Evolutionary conservation across 73 alveolate genomes (phyloP).

Genomic region (Paramecium caudatum): DNA sequence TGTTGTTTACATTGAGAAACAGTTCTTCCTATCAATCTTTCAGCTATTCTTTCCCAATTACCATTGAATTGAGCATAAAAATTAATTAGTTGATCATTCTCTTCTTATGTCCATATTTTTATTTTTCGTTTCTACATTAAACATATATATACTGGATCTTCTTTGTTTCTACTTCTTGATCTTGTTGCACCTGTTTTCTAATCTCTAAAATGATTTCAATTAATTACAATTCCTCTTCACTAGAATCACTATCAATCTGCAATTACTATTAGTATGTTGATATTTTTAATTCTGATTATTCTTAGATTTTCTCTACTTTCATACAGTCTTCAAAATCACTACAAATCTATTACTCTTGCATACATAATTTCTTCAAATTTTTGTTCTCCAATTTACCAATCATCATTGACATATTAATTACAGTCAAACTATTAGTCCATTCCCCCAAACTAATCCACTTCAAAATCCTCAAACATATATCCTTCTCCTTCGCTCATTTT

Average conservation of each 20-base stretch:
- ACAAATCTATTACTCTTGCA: background rate
- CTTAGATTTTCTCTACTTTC: no score
- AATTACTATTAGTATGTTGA: no score
- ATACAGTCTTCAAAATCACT: background rate
- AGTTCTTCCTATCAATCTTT: conserved; percentile 9
- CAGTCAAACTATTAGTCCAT: conserved; percentile 19
- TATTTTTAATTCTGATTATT: no score
- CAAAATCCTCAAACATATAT: background rate
- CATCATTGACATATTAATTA: no score
- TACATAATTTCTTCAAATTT: background rate
- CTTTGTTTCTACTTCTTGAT: conserved; percentile 29
- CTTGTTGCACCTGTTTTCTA: background rate
- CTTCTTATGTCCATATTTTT: conserved; percentile 27
- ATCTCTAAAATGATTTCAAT: no score
- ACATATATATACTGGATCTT: background rate
- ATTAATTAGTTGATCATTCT: conserved; percentile 15
- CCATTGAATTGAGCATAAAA: conserved; percentile 9
- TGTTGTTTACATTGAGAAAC: background rate
- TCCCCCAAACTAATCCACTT: conserved; percentile 9
- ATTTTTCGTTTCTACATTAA: conserved; percentile 12
- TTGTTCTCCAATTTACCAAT: no score
- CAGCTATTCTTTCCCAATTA: conserved; percentile 1
- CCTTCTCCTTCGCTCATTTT: conserved; percentile 39
- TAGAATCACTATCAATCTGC: no score
- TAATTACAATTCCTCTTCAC: no score